phyloP scores from a whole-genome alignment of 2,329 filamentous ascomycete species.

The Lithohypha guttulata region DNA sequence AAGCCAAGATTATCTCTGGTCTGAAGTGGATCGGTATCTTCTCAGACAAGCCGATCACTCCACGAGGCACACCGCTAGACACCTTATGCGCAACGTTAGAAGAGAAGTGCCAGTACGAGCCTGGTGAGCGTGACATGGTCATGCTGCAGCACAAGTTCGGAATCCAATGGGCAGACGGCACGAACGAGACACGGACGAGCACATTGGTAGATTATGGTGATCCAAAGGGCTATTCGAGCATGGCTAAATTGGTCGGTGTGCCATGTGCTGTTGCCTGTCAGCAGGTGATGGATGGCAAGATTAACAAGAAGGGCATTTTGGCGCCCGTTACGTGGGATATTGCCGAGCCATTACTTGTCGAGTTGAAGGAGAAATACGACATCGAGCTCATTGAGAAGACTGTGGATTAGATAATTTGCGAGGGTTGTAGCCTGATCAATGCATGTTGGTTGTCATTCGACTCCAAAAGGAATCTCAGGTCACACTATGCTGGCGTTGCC shows the following conservation, averaged over 20 bases:
- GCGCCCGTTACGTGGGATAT: conserved; percentile 66
- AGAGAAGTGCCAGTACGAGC: conserved; percentile 80
- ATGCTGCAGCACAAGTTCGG: conserved; percentile 56
- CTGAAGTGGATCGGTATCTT: conserved; percentile 62
- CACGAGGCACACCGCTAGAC: conserved; percentile 71
- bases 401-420: conserved; percentile 22
- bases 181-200: conserved; percentile 63
- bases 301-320: conserved; percentile 61
- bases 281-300: conserved; percentile 65
- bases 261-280: conserved; percentile 66
- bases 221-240: conserved; percentile 66
- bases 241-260: conserved; percentile 73
- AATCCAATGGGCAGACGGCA: conserved; percentile 72
- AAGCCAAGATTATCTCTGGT: conserved; percentile 58
- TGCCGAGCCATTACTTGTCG: conserved; percentile 62
- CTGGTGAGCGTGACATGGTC: conserved; percentile 75
- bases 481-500: no score
- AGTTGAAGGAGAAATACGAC: conserved; percentile 66
- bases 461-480: no score
- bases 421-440: no score
- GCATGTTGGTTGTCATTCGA: no score
- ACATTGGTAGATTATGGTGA: conserved; percentile 77
- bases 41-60: conserved; percentile 57
- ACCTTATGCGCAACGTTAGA: conserved; percentile 83
- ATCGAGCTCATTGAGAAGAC: conserved; percentile 63